Conservation (phyloP, 352 stramenopile species). For the Globisporangium heterothallicum region DNA sequence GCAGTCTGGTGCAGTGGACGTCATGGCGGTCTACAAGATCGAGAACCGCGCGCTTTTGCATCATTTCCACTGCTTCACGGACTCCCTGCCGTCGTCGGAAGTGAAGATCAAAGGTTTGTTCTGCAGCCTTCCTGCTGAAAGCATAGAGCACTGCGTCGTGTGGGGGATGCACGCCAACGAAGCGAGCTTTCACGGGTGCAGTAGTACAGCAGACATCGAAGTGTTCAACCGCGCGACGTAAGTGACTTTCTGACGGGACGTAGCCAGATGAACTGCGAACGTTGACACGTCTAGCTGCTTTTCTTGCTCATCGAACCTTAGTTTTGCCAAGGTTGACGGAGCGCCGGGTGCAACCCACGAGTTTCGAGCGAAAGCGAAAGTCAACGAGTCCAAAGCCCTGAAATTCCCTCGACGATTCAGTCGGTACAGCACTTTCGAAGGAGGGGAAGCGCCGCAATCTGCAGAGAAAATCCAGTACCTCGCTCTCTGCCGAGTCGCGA, state of each 20-base stretch:
- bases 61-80: conserved; percentile 47
- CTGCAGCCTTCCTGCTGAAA: conserved; percentile 44
- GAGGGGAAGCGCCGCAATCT: background rate
- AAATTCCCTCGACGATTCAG: conserved; percentile 62
- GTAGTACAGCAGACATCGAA: conserved; percentile 7
- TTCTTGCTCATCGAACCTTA: background rate
- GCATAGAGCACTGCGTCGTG: conserved; percentile 52
- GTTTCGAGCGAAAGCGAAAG: conserved; percentile 8
- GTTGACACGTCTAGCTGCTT: background rate
- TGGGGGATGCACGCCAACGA: conserved; percentile 48
- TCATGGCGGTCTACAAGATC: conserved; percentile 78
- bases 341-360: conserved; percentile 18
- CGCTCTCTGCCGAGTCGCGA: conserved; percentile 62
- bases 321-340: background rate
- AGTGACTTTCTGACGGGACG: conserved; percentile 3
- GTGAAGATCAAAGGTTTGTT: conserved; percentile 79
- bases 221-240: conserved; percentile 36
- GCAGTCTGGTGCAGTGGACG: conserved; percentile 27
- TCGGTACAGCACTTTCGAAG: conserved; percentile 68
- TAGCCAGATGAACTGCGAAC: background rate
- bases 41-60: conserved; percentile 60
- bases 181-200: background rate
- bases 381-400: conserved; percentile 11
- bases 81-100: conserved; percentile 7
- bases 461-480: conserved; percentile 31